These are phyloP conservation scores for Mortierella sp. DNA, from an alignment of 371 early-diverging fungal species.

Conservation along the genomic window DNA sequence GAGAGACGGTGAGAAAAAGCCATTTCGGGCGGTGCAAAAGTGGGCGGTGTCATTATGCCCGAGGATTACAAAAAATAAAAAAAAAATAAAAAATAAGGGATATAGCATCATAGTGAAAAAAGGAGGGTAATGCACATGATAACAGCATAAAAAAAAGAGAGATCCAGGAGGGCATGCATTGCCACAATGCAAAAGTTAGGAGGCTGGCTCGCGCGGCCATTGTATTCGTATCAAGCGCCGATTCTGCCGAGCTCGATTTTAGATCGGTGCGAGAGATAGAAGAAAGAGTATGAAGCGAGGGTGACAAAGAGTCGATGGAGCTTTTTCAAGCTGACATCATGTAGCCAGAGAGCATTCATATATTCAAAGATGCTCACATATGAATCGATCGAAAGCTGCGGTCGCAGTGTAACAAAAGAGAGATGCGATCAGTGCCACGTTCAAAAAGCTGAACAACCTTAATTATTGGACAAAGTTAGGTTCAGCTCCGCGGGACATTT, in stretches of 20 bases:
- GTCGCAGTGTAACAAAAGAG: not conserved
- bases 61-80: no score
- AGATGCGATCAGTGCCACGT: not conserved
- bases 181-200: conserved; percentile 1
- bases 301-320: no score
- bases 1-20: not conserved
- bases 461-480: not conserved
- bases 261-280: no score
- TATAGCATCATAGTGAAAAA: no score
- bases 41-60: not conserved
- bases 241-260: no score
- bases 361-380: no score
- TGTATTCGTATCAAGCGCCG: no score
- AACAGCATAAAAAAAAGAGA: not conserved
- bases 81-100: no score
- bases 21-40: not conserved
- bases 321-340: no score
- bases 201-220: no score
- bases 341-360: no score
- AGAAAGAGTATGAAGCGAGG: no score
- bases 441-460: not conserved
- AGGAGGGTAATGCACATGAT: not conserved
- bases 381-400: not conserved
- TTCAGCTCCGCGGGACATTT: not conserved
- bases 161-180: not conserved